Conservation (phyloP, 1,284 basidiomycete genomes). For the Malassezia yamatoensis region DNA sequence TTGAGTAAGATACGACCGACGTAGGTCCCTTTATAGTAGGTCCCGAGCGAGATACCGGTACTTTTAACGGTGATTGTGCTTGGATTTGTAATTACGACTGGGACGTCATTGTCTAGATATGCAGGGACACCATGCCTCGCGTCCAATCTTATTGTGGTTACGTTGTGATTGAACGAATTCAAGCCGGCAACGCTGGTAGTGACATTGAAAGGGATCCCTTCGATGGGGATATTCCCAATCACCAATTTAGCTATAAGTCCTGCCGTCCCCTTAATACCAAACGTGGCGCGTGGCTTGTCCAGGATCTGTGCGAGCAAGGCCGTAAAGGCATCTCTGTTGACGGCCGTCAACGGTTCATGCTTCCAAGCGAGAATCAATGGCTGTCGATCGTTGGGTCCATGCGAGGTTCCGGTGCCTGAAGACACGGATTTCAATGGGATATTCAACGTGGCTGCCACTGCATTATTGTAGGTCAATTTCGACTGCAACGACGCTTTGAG, state of each 20-base stretch:
- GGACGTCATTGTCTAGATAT: neutral
- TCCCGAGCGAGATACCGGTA: constrained; percentile 55
- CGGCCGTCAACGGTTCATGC: constrained; percentile 55
- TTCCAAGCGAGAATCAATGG: constrained; percentile 56
- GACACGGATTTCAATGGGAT: constrained; percentile 50
- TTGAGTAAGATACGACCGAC: constrained; percentile 49
- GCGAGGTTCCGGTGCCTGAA: constrained; percentile 54
- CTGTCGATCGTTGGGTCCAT: constrained; percentile 54
- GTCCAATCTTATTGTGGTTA: constrained; percentile 50
- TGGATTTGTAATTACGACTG: constrained; percentile 22
- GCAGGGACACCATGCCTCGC: neutral
- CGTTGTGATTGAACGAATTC: constrained; percentile 25
- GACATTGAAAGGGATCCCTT: constrained; percentile 58
- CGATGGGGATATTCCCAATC: constrained; percentile 61
- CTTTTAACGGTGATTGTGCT: constrained; percentile 57
- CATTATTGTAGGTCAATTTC: constrained; percentile 53
- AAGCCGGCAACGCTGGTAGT: constrained; percentile 54
- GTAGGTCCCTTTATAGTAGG: constrained; percentile 54
- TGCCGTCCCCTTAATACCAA: constrained; percentile 57
- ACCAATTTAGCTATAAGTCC: constrained; percentile 59
- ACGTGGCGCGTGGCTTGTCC: constrained; percentile 51
- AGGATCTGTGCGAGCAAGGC: constrained; percentile 58
- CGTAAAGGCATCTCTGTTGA: constrained; percentile 56
- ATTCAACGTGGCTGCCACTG: constrained; percentile 57
- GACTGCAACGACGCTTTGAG: constrained; percentile 56